Evolutionary conservation across 495 filamentous ascomycete genomes (phyloP), one percentile per base, ranked within the genome.

Genomic region (Podospora sp.): DNA sequence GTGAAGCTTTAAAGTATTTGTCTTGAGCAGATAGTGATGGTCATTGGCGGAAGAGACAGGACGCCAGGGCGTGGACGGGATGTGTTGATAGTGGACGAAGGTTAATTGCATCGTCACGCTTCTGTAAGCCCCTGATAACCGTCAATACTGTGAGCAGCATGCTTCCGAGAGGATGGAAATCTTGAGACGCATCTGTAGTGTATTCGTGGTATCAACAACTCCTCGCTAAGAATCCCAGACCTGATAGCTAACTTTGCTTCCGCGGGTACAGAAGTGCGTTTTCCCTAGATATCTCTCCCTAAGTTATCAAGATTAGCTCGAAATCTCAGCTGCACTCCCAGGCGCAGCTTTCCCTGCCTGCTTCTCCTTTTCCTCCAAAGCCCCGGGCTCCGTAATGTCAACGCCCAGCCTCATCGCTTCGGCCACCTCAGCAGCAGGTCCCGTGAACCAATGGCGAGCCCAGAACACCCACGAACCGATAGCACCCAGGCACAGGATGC

Each of bases 1-100:
- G 89, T 92, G 26, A 92, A 87, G 77, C 77, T 96, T 63, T 94
- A 77, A 68, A 0, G 7, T 40, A 12, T 7, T n/a, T 36, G 20
- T 2, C 4, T n/a, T 22, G 22, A 6, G n/a, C 3, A 22, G 59
- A 22, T 8, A n/a, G 52, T 11, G 20, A 22, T 14, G 9, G 24
- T 2, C 22, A 55, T 55, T 2, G 52, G 52, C n/a, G 14, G 52
- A 11, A 24, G 52, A 2, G 9, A 11, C 11, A 11, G 52, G 52
- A 9, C 7, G n/a, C 8, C n/a, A 22, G 11, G 8, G 6, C 7
- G 21, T 24, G 1, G 21, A 33, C 33, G 56, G 1, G 21, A 33
- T 59, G 56, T 59, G 14, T 35, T 33, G n/a, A 59, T 27, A 33
- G 5, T 1, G 8, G 6, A 59, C 33, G 33, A 27, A 1, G n/a